Evolutionary conservation across 495 filamentous ascomycete species (phyloP).

Genomic region (Podospora sp.): DNA sequence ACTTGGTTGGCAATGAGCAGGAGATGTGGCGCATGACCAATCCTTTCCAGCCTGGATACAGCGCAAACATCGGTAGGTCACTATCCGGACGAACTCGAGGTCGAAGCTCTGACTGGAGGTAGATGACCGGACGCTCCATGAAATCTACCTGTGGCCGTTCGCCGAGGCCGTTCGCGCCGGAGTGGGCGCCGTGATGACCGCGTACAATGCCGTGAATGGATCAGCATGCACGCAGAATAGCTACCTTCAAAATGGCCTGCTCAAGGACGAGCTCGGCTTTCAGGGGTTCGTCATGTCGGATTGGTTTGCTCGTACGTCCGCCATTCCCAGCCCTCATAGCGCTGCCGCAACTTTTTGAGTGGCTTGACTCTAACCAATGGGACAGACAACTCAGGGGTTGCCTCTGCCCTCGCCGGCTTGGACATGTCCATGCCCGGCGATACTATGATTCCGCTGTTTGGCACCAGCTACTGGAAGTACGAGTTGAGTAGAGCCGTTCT

Average conservation of each 20-base stretch:
- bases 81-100: background rate
- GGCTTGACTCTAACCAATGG: background rate
- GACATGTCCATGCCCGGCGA: constrained; percentile 82
- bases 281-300: constrained; percentile 74
- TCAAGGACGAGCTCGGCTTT: constrained; percentile 80
- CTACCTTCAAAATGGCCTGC: constrained; percentile 67
- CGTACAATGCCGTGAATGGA: constrained; percentile 76
- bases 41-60: constrained; percentile 58
- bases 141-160: constrained; percentile 82
- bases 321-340: too few relatives aligned
- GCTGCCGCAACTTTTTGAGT: background rate
- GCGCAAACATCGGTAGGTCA: constrained; percentile 53
- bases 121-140: constrained; percentile 76
- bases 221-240: constrained; percentile 72
- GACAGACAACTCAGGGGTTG: constrained; percentile 65
- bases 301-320: constrained; percentile 62
- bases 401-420: constrained; percentile 70
- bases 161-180: constrained; percentile 69
- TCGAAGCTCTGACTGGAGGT: constrained; percentile 30
- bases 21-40: constrained; percentile 72
- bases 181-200: constrained; percentile 70
- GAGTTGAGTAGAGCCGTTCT: constrained; percentile 68
- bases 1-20: constrained; percentile 75
- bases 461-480: constrained; percentile 67
- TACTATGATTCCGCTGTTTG: constrained; percentile 59